Evolutionary conservation across 1,284 basidiomycete genomes (phyloP).

Genomic region (Marasmius oreades): DNA sequence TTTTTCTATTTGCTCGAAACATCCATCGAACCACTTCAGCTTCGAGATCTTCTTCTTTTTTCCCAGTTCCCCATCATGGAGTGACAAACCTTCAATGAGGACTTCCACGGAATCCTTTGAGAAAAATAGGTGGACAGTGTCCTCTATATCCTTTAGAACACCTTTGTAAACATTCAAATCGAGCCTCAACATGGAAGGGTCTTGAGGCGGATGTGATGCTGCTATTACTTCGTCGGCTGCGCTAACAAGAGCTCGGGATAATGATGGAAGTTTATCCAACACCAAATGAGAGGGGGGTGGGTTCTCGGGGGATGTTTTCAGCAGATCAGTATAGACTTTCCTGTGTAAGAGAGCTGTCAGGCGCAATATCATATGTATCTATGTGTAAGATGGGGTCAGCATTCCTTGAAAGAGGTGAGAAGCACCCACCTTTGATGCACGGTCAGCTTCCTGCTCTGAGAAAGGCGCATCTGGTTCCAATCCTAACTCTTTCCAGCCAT

Average conservation of each 20-base stretch:
- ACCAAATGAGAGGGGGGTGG: constrained; percentile 20
- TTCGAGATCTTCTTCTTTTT: constrained; percentile 12
- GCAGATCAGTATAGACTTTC: constrained; percentile 48
- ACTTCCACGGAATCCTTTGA: constrained; percentile 27
- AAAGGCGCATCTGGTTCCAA: constrained; percentile 38
- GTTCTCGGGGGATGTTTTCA: constrained; percentile 29
- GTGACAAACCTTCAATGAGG: constrained; percentile 30
- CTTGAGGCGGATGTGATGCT: constrained; percentile 61
- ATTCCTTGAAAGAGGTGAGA: not conserved
- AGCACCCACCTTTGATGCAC: constrained; percentile 46
- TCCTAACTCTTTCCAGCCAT: constrained; percentile 69
- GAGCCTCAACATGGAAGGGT: constrained; percentile 33
- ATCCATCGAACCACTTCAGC: constrained; percentile 57
- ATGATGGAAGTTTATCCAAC: constrained; percentile 48
- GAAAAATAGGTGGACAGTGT: constrained; percentile 25
- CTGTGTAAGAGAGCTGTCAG: constrained; percentile 61
- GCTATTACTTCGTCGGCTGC: constrained; percentile 63
- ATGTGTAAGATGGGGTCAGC: constrained; percentile 9
- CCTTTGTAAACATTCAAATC: constrained; percentile 36
- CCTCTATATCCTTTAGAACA: constrained; percentile 33
- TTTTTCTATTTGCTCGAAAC: constrained; percentile 55
- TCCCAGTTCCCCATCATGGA: constrained; percentile 19
- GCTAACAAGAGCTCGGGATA: constrained; percentile 49
- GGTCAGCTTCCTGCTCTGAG: constrained; percentile 39
- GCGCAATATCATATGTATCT: constrained; percentile 59